These are phyloP conservation scores for Lotmaria passim DNA, from an alignment of 208 protist genomes.

Conservation along the genomic window DNA sequence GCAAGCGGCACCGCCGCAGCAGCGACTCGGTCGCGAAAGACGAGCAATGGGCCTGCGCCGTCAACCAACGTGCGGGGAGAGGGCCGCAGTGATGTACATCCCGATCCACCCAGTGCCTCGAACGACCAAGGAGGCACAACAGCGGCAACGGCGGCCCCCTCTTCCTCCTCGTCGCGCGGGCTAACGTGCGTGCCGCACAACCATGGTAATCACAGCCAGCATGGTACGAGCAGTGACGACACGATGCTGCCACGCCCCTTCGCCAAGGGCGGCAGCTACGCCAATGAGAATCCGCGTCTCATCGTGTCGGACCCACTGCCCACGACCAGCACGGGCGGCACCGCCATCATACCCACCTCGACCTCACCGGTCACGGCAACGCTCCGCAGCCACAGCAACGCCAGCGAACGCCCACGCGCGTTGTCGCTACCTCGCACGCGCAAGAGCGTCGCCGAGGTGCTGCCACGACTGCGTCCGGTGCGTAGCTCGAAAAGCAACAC, in stretches of 20 bases:
- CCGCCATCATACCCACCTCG: neutral
- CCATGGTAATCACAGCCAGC: too few relatives aligned
- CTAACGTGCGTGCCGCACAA: too few relatives aligned
- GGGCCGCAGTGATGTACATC: neutral
- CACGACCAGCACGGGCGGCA: neutral
- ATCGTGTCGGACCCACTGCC: slow-evolving; percentile 32
- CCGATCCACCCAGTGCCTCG: too few relatives aligned
- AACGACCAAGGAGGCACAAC: too few relatives aligned
- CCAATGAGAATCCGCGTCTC: slow-evolving; percentile 22
- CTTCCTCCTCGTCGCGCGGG: too few relatives aligned
- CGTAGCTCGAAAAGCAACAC: slow-evolving; percentile 6
- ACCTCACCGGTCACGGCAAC: slow-evolving; percentile 6
- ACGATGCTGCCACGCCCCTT: slow-evolving; percentile 14
- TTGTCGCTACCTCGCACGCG: slow-evolving; percentile 25
- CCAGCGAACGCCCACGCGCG: slow-evolving; percentile 17
- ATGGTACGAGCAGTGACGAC: slow-evolving; percentile 12
- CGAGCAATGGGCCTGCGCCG: neutral
- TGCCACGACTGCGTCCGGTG: slow-evolving; percentile 25
- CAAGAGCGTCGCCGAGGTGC: slow-evolving; percentile 26
- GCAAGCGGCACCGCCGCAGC: neutral
- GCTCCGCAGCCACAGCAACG: slow-evolving; percentile 6
- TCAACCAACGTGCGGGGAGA: neutral
- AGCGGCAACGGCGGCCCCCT: too few relatives aligned
- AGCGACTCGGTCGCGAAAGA: neutral
- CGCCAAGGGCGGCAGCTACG: slow-evolving; percentile 25